phyloP scores from a whole-genome alignment of 257 asterid genomes.

The Ilex asprella region DNA sequence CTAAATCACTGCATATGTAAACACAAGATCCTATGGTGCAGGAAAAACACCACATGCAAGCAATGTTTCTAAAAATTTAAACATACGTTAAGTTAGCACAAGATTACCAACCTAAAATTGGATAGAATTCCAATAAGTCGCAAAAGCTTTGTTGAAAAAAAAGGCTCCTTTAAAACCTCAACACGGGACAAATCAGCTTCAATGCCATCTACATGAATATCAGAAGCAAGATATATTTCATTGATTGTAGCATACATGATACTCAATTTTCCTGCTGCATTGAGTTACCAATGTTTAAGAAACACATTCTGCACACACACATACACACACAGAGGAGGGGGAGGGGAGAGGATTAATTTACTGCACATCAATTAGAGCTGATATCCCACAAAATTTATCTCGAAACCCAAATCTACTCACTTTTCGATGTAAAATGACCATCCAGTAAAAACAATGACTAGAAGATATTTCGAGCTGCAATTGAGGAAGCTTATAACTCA shows the following conservation, averaged over 20 bases:
- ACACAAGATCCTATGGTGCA: neutral
- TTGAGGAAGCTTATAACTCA: slow-evolving; percentile 6
- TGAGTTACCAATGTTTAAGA: too few relatives aligned
- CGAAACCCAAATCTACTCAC: too few relatives aligned
- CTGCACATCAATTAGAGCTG: too few relatives aligned
- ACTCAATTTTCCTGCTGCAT: too few relatives aligned
- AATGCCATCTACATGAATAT: slow-evolving; percentile 46
- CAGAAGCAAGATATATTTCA: slow-evolving; percentile 10
- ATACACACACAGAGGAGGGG: too few relatives aligned
- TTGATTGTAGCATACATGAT: too few relatives aligned
- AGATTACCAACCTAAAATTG: slow-evolving; percentile 53
- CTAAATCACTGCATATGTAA: neutral
- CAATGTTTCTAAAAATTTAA: neutral
- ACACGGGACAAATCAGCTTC: slow-evolving; percentile 53
- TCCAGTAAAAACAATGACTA: too few relatives aligned
- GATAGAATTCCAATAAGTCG: slow-evolving; percentile 67
- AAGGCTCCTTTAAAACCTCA: slow-evolving; percentile 67
- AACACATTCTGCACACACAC: too few relatives aligned
- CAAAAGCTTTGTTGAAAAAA: slow-evolving; percentile 74
- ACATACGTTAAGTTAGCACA: neutral
- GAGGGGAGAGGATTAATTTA: too few relatives aligned
- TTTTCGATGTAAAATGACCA: too few relatives aligned
- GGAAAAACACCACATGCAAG: neutral
- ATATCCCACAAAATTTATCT: too few relatives aligned
- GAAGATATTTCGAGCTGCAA: neutral